phyloP scores from a whole-genome alignment of 179 eudicot species.

The Spinacia oleracea region DNA sequence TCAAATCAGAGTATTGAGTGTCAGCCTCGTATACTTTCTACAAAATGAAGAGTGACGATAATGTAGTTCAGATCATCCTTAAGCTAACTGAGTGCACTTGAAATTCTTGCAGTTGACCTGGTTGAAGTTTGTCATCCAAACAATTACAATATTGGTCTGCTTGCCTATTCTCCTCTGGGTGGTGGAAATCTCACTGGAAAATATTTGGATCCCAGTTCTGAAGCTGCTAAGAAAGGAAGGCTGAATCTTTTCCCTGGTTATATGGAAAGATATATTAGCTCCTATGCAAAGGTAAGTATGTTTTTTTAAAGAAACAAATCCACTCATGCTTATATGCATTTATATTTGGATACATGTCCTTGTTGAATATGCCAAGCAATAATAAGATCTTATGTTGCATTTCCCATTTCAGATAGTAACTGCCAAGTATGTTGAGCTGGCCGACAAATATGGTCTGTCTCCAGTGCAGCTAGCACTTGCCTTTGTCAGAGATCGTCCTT shows the following conservation, averaged over 20 bases:
- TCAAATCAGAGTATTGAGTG: too few relatives aligned
- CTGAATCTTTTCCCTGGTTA: conserved; percentile 90
- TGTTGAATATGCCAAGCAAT: not conserved
- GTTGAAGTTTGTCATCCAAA: conserved; percentile 99
- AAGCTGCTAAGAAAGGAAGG: conserved; percentile 83
- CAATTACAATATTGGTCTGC: conserved; percentile 87
- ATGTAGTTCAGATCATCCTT: not conserved
- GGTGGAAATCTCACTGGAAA: conserved; percentile 87
- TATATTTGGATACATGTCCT: not conserved
- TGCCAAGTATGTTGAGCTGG: conserved; percentile 62
- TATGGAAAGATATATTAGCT: conserved; percentile 86
- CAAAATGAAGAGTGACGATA: not conserved
- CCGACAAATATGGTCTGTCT: conserved; percentile 77
- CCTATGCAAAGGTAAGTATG: conserved; percentile 62
- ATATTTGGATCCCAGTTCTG: conserved; percentile 66
- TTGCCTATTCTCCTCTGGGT: conserved; percentile 85
- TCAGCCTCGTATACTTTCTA: not conserved
- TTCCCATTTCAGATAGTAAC: conserved; percentile 75
- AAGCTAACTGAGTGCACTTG: conserved; percentile 4
- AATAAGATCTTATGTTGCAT: not conserved
- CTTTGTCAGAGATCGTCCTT: conserved; percentile 82
- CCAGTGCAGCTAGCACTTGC: conserved; percentile 79
- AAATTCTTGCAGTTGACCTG: conserved; percentile 71
- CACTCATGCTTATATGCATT: too few relatives aligned
- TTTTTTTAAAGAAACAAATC: not conserved